Conservation (phyloP, 106 monocot genomes). For the Dendrobium huoshanense region DNA sequence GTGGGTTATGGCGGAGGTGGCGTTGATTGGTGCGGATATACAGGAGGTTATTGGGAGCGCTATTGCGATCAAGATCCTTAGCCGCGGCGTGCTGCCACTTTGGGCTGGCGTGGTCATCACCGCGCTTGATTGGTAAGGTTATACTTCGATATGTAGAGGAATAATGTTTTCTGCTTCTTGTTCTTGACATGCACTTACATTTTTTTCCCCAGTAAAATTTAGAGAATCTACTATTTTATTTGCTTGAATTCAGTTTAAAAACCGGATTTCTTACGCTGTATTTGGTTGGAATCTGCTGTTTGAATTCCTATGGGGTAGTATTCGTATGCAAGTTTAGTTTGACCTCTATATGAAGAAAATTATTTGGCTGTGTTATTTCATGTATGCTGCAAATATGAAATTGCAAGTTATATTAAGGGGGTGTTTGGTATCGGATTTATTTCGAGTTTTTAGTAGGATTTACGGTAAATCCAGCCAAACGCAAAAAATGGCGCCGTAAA, state of each 20-base stretch:
- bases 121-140: conserved; percentile 59
- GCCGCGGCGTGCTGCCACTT: conserved; percentile 42
- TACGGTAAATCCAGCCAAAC: too few relatives aligned
- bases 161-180: too few relatives aligned
- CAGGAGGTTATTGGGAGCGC: conserved; percentile 87
- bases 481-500: too few relatives aligned
- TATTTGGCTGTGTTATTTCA: background rate
- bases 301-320: background rate
- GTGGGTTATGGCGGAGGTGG: conserved; percentile 73
- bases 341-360: background rate
- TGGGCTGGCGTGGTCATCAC: conserved; percentile 73
- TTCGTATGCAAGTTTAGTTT: background rate
- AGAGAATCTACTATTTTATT: background rate
- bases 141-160: background rate
- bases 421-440: too few relatives aligned
- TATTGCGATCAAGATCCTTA: conserved; percentile 62
- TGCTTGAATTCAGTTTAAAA: background rate
- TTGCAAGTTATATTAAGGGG: too few relatives aligned
- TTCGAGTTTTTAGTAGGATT: too few relatives aligned
- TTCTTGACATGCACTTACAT: background rate
- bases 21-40: conserved; percentile 67
- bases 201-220: background rate
- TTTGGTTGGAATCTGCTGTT: background rate
- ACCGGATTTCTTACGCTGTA: background rate
- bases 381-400: too few relatives aligned